A percentile compares a stretch with the other conserved stretches of the same genome.
These are phyloP conservation scores for Fusarium neocosmosporiellum DNA, from an alignment of 2,329 filamentous ascomycete genomes.

Conservation along the genomic window DNA sequence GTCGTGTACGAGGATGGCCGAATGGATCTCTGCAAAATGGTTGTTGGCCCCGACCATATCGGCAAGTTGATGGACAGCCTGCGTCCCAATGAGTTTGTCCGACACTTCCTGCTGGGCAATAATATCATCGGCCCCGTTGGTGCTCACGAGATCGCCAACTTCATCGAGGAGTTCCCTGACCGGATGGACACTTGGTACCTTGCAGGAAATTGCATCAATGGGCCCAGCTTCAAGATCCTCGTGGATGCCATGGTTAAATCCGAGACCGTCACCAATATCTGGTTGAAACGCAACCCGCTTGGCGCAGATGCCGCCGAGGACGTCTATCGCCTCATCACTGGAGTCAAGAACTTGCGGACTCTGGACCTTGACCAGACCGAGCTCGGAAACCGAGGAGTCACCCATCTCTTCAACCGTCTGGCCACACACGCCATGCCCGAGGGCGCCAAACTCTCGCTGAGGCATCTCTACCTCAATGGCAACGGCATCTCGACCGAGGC, in stretches of 20 bases:
- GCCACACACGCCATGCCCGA: conserved; percentile 44
- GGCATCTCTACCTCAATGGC: conserved; percentile 52
- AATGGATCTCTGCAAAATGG: conserved; percentile 67
- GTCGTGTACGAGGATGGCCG: conserved; percentile 63
- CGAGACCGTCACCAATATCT: conserved; percentile 59
- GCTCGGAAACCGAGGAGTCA: conserved; percentile 59
- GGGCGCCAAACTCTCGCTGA: conserved; percentile 46
- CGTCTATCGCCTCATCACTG: conserved; percentile 57
- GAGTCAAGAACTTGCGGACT: conserved; percentile 57
- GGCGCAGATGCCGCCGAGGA: conserved; percentile 51
- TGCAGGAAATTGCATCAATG: conserved; percentile 65
- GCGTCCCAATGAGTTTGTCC: conserved; percentile 58
- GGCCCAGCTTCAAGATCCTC: conserved; percentile 53
- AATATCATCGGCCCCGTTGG: conserved; percentile 64
- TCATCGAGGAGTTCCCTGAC: conserved; percentile 57
- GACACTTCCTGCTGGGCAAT: conserved; percentile 65
- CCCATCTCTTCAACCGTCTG: conserved; percentile 55
- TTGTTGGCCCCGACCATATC: conserved; percentile 63
- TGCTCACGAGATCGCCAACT: conserved; percentile 57
- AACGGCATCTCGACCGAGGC: conserved; percentile 48
- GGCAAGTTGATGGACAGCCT: conserved; percentile 61
- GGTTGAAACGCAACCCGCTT: conserved; percentile 66
- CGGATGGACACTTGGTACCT: conserved; percentile 67
- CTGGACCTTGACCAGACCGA: conserved; percentile 66
- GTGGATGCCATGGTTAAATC: conserved; percentile 59